phyloP scores from a whole-genome alignment of 2,329 filamentous ascomycete species.

The Clarireedia sp. region DNA sequence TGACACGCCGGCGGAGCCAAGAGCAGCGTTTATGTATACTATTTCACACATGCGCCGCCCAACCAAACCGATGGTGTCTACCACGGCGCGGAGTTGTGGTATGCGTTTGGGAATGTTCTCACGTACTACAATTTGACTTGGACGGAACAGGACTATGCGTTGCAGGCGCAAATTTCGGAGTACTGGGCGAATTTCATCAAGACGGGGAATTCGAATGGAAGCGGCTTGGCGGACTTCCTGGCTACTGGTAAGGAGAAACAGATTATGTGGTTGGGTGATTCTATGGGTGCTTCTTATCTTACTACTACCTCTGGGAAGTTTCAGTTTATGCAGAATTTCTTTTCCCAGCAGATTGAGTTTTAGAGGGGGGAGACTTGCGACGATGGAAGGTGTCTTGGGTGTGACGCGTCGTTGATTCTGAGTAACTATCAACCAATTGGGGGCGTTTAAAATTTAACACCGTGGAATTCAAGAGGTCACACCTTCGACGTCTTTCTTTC shows the following conservation, averaged over 20 bases:
- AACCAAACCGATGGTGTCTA: constrained; percentile 21
- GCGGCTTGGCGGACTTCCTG: not conserved
- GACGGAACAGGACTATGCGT: constrained; percentile 21
- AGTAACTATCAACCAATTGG: too few relatives aligned
- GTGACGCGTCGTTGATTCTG: too few relatives aligned
- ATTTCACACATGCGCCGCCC: constrained; percentile 27
- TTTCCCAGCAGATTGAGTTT: not conserved
- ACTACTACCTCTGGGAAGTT: not conserved
- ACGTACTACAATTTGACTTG: constrained; percentile 15
- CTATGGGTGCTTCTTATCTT: not conserved
- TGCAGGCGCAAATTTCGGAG: constrained; percentile 39
- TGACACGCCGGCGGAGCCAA: constrained; percentile 22
- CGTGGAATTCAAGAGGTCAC: too few relatives aligned
- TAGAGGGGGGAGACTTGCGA: not conserved
- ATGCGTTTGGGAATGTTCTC: constrained; percentile 28
- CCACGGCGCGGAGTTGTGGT: constrained; percentile 27
- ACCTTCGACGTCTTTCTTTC: too few relatives aligned
- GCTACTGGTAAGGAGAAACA: not conserved
- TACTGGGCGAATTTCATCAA: constrained; percentile 68
- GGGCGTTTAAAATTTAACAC: too few relatives aligned
- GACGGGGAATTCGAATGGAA: not conserved
- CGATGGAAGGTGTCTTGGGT: too few relatives aligned
- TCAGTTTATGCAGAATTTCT: not conserved
- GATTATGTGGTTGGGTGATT: not conserved
- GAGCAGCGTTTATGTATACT: constrained; percentile 27